Conservation (phyloP, 768 basidiomycete species). For the Phylloporus sp. region DNA sequence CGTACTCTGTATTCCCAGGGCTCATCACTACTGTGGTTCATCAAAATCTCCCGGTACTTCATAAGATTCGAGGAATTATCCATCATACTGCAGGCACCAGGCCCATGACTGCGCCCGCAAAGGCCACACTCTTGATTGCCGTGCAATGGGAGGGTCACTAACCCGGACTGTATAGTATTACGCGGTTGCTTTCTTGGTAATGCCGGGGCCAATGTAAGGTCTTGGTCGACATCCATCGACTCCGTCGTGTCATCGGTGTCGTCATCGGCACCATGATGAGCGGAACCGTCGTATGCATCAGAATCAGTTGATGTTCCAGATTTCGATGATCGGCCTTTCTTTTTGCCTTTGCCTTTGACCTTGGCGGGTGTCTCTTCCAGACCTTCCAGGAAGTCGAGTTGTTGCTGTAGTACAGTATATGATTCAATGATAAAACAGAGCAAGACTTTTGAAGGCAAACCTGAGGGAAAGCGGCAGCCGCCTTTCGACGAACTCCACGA, state of each 20-base stretch:
- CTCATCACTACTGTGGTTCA: constrained; percentile 62
- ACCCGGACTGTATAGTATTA: constrained; percentile 1
- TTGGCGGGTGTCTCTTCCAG: constrained; percentile 37
- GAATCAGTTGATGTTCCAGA: constrained; percentile 36
- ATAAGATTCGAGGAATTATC: constrained; percentile 59
- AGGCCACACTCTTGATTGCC: constrained; percentile 46
- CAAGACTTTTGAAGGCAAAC: constrained; percentile 17
- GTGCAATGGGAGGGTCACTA: neutral
- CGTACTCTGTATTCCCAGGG: constrained; percentile 58
- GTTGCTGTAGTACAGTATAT: constrained; percentile 24
- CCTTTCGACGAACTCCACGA: constrained; percentile 69
- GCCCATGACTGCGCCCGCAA: constrained; percentile 51
- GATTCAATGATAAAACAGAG: neutral
- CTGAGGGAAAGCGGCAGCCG: constrained; percentile 47
- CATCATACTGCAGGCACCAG: constrained; percentile 57
- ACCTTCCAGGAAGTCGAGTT: constrained; percentile 29
- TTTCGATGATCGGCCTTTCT: constrained; percentile 29
- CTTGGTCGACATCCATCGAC: constrained; percentile 17
- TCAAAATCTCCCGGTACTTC: constrained; percentile 63
- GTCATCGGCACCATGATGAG: constrained; percentile 14
- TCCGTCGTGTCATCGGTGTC: constrained; percentile 23
- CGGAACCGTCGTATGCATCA: constrained; percentile 33
- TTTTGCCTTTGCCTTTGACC: constrained; percentile 34
- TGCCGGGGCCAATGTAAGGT: neutral
- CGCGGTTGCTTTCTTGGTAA: constrained; percentile 4